Evolutionary conservation across 2,329 filamentous ascomycete species (phyloP).

Genomic region (Amphichorda felina): DNA sequence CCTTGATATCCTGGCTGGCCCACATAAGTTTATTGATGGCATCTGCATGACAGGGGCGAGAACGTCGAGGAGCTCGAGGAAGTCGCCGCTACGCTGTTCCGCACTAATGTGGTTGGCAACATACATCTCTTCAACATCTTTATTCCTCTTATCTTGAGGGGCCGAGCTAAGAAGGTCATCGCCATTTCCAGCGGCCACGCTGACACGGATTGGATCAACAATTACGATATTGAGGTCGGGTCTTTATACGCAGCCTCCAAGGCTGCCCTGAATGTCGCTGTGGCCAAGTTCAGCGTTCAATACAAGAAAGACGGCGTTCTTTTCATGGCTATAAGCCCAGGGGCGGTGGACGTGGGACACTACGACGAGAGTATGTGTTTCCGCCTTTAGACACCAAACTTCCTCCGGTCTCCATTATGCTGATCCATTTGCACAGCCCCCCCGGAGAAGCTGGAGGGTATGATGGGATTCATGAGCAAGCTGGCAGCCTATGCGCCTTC

Average conservation of each 20-base stretch:
- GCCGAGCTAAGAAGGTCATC: constrained; percentile 38
- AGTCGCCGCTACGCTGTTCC: constrained; percentile 11
- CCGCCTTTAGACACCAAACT: background rate
- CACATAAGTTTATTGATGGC: too few species aligned
- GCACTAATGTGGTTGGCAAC: constrained; percentile 36
- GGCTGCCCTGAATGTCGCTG: constrained; percentile 32
- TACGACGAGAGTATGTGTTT: background rate
- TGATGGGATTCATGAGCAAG: background rate
- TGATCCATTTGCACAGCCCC: background rate
- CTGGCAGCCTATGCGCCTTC: constrained; percentile 2
- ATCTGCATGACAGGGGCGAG: background rate
- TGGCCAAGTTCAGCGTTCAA: constrained; percentile 37
- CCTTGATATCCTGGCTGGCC: too few species aligned
- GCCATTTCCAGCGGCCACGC: constrained; percentile 32
- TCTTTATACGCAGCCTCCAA: constrained; percentile 33
- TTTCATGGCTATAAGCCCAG: constrained; percentile 22
- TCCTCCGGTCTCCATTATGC: background rate
- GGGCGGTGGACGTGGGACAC: constrained; percentile 2
- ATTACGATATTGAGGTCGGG: constrained; percentile 18
- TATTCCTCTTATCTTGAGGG: constrained; percentile 35
- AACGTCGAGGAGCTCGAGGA: constrained; percentile 1
- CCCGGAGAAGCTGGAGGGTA: background rate
- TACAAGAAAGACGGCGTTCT: constrained; percentile 35
- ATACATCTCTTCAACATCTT: constrained; percentile 38
- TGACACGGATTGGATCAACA: constrained; percentile 27